phyloP scores from a whole-genome alignment of 371 early-diverging fungal genomes.

The Mortierella sp. region DNA sequence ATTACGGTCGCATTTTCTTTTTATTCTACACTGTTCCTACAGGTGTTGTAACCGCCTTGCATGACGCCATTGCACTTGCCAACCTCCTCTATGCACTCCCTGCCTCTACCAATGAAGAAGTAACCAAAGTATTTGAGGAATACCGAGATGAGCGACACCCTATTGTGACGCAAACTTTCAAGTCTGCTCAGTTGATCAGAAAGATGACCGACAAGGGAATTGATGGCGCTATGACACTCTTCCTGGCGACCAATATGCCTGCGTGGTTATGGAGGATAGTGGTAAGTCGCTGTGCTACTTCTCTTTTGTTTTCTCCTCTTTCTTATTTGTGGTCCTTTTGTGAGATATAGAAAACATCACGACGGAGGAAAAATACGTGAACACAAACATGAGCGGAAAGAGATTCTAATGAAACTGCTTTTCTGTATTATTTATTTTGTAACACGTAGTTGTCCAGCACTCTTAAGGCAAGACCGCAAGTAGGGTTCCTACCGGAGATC shows the following conservation, averaged over 20 bases:
- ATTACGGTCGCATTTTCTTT: not conserved
- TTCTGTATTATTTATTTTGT: not conserved
- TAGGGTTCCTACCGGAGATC: not conserved
- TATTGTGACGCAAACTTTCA: not conserved
- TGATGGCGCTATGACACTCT: not conserved
- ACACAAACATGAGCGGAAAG: too few species aligned
- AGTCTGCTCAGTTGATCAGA: not conserved
- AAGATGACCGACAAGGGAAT: not conserved
- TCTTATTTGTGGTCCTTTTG: too few species aligned
- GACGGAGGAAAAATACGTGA: too few species aligned
- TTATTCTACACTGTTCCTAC: too few species aligned
- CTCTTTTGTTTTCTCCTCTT: too few species aligned
- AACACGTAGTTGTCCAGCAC: too few species aligned
- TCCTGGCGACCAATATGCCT: not conserved
- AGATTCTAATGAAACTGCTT: too few species aligned
- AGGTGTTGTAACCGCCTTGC: not conserved
- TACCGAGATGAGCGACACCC: not conserved
- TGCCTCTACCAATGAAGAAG: not conserved
- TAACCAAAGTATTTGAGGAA: not conserved
- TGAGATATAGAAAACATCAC: too few species aligned
- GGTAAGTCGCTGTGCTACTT: not conserved
- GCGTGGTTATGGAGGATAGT: not conserved
- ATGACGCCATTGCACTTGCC: conserved; percentile 1
- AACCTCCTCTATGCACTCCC: not conserved
- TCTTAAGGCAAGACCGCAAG: not conserved